A percentile compares a stretch with the other conserved stretches of the same genome.
These are phyloP conservation scores for Cercospora sesami DNA, from an alignment of 2,329 filamentous ascomycete species.

Conservation along the genomic window DNA sequence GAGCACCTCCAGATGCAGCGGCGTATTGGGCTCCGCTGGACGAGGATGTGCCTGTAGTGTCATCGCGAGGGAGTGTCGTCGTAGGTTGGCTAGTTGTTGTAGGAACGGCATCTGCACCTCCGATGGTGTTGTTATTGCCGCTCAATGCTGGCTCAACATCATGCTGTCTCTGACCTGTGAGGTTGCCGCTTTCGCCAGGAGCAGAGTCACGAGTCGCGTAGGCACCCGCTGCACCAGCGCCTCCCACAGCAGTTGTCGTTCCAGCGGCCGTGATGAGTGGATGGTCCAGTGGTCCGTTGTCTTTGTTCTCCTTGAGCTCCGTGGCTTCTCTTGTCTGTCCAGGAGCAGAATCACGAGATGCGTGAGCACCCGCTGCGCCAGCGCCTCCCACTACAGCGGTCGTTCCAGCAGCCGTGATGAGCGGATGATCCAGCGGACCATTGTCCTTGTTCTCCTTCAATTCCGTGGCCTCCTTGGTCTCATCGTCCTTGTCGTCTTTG, in stretches of 20 bases:
- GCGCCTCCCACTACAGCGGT: not conserved
- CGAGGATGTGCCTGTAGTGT: not conserved
- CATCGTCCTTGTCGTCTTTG: slow-evolving; percentile 27
- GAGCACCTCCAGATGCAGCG: not conserved
- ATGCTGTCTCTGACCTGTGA: not conserved
- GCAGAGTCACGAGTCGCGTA: not conserved
- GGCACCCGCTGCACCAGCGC: not conserved
- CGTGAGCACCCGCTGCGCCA: not conserved
- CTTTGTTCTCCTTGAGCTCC: not conserved
- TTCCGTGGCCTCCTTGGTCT: not conserved
- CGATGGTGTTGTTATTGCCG: slow-evolving; percentile 3
- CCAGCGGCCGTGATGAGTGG: slow-evolving; percentile 1
- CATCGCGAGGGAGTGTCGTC: not conserved
- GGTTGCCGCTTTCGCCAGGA: not conserved
- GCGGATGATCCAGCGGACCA: slow-evolving; percentile 12
- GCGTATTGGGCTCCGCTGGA: not conserved
- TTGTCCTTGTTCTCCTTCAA: slow-evolving; percentile 11
- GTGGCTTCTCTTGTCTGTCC: not conserved
- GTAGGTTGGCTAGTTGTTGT: not conserved
- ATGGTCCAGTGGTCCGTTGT: slow-evolving; percentile 11
- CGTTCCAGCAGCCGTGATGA: slow-evolving; percentile 3
- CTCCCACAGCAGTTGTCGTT: not conserved
- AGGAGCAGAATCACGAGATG: not conserved
- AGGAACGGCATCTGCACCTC: not conserved
- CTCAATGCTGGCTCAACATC: slow-evolving; percentile 2